A percentile compares a stretch with the other conserved stretches of the same genome.
Conservation (phyloP, 2,329 filamentous ascomycete species). For the Knufia fluminis region DNA sequence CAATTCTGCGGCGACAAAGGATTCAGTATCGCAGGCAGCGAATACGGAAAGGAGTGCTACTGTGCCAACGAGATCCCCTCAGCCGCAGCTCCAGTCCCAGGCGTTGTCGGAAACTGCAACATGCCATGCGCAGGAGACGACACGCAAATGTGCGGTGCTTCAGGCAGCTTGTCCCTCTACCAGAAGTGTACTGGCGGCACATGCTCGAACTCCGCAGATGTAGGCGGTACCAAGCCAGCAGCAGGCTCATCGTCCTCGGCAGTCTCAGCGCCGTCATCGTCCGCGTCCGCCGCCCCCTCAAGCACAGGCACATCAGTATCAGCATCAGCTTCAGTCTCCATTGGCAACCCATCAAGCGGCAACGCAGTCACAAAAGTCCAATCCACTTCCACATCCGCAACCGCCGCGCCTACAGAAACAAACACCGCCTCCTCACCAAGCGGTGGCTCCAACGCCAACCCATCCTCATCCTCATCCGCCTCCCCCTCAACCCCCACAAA, state of each 20-base stretch:
- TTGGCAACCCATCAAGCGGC: neutral
- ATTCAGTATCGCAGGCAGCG: constrained; percentile 27
- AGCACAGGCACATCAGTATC: neutral
- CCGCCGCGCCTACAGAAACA: neutral
- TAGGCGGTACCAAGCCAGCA: no score
- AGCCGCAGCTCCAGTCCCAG: constrained; percentile 20
- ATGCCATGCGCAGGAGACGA: constrained; percentile 24
- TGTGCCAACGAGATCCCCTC: constrained; percentile 21
- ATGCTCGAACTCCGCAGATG: constrained; percentile 15
- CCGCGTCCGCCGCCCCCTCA: constrained; percentile 9
- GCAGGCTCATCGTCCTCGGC: no score
- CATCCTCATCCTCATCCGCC: constrained; percentile 5
- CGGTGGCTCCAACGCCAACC: no score
- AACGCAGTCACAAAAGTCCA: neutral
- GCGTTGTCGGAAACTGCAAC: constrained; percentile 23
- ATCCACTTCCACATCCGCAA: neutral
- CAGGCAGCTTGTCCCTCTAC: constrained; percentile 22
- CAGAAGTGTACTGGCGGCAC: constrained; percentile 22
- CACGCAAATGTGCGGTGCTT: constrained; percentile 23
- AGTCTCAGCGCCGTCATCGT: no score
- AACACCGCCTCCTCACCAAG: neutral
- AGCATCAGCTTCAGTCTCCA: neutral
- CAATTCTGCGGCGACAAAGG: constrained; percentile 26
- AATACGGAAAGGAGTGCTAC: constrained; percentile 24
- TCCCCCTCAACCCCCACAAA: constrained; percentile 3